Evolutionary conservation across 163 green algal species (phyloP).

Genomic region (Volvox carteri): DNA sequence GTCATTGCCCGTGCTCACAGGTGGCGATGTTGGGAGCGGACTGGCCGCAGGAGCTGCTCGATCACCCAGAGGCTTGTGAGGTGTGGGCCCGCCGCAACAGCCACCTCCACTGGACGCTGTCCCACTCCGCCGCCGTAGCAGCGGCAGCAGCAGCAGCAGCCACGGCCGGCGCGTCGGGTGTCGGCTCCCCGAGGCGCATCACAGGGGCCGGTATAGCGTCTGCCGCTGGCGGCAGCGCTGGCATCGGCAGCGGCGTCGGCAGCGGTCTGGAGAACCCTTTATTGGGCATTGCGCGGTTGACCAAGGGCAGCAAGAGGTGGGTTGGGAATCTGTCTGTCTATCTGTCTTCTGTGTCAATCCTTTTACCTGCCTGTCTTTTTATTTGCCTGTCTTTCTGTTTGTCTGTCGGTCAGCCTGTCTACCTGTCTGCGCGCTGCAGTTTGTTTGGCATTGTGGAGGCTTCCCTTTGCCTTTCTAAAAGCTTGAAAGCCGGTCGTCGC

Average conservation of each 20-base stretch:
- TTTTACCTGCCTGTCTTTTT: background rate
- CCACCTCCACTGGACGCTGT: constrained; percentile 5
- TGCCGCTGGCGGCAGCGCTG: background rate
- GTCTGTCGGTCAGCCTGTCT: too few species aligned
- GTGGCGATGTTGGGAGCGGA: constrained; percentile 25
- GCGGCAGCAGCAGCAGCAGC: background rate
- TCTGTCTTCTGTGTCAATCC: background rate
- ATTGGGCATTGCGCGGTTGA: background rate
- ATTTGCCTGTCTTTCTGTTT: background rate
- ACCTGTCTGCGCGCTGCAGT: too few species aligned
- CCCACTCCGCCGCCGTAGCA: too few species aligned
- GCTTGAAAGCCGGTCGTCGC: too few species aligned
- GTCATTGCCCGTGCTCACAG: too few species aligned
- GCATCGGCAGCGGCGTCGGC: background rate
- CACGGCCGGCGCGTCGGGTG: background rate
- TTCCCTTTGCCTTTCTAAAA: too few species aligned
- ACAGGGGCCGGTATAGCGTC: background rate
- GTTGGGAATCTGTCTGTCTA: too few species aligned
- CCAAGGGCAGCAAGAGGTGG: constrained; percentile 19
- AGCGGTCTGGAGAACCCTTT: background rate
- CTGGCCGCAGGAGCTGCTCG: constrained; percentile 46
- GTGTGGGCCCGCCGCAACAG: constrained; percentile 47
- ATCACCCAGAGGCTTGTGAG: constrained; percentile 46
- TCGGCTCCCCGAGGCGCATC: background rate
- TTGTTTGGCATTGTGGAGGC: too few species aligned